Evolutionary conservation across 129 eudicot species (phyloP).

Genomic region (Tagetes erecta): DNA sequence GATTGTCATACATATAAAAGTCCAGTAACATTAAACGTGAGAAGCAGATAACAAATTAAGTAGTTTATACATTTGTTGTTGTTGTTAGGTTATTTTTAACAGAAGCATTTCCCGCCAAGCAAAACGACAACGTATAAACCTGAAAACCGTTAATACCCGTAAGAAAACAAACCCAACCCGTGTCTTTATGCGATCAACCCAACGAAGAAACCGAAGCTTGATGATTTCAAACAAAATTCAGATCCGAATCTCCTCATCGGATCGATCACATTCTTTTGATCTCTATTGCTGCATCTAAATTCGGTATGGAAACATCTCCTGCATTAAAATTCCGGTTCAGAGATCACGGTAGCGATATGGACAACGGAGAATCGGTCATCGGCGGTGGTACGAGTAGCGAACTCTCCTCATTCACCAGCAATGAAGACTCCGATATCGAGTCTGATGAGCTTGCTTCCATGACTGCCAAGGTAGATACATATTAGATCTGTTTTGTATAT

Average conservation of each 20-base stretch:
- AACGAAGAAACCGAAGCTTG: constrained; percentile 58
- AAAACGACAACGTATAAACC: constrained; percentile 29
- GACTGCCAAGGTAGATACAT: constrained; percentile 66
- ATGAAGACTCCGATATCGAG: constrained; percentile 38
- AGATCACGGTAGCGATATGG: constrained; percentile 55
- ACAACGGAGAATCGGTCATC: constrained; percentile 34
- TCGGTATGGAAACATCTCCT: constrained; percentile 51
- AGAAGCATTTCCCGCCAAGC: constrained; percentile 33
- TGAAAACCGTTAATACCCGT: neutral
- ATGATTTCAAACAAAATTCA: constrained; percentile 31
- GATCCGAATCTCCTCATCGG: constrained; percentile 30
- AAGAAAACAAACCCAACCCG: constrained; percentile 24
- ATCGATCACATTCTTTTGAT: constrained; percentile 11
- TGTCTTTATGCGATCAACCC: constrained; percentile 21
- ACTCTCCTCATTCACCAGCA: constrained; percentile 48
- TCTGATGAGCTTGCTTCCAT: constrained; percentile 66
- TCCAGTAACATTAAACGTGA: too few species aligned
- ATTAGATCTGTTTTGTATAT: neutral
- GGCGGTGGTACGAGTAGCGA: constrained; percentile 39
- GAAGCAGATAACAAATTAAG: too few species aligned
- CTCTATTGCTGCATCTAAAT: constrained; percentile 14
- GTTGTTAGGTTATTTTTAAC: too few species aligned
- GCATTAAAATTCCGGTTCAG: constrained; percentile 59
- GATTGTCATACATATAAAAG: too few species aligned
- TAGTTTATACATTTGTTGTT: too few species aligned